Conservation (phyloP, 495 filamentous ascomycete species). For the Tuber magnatum region DNA sequence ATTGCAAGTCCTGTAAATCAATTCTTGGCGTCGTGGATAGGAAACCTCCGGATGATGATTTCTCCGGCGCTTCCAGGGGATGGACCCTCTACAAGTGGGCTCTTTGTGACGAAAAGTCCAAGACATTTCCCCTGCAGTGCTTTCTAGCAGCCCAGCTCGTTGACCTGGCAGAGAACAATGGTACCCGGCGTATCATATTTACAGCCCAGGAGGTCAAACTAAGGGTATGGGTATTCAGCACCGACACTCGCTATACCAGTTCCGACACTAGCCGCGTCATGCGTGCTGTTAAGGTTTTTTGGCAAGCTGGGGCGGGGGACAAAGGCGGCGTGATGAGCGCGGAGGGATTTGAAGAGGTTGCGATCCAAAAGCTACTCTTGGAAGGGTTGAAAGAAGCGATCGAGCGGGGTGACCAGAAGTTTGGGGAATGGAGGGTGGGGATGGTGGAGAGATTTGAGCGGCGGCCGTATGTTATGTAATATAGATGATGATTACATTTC, state of each 20-base stretch:
- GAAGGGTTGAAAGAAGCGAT: conserved; percentile 13
- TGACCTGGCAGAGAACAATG: conserved; percentile 22
- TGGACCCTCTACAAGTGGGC: conserved; percentile 40
- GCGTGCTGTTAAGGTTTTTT: conserved; percentile 37
- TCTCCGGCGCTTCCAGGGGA: background rate
- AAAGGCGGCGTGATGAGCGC: conserved; percentile 17
- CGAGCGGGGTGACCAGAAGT: conserved; percentile 5
- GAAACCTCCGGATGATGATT: conserved; percentile 8
- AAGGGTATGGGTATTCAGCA: conserved; percentile 65
- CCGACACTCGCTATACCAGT: conserved; percentile 54
- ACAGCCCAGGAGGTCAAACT: conserved; percentile 3
- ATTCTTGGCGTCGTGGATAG: conserved; percentile 25
- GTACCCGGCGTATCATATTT: conserved; percentile 21
- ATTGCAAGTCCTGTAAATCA: conserved; percentile 27
- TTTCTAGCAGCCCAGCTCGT: conserved; percentile 24
- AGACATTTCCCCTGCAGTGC: conserved; percentile 43
- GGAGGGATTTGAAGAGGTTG: conserved; percentile 32
- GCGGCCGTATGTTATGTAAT: background rate
- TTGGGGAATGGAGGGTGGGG: conserved; percentile 32
- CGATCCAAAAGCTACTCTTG: conserved; percentile 19
- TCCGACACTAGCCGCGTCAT: conserved; percentile 12
- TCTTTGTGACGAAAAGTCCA: conserved; percentile 47
- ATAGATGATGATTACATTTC: too few relatives aligned
- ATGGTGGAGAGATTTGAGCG: conserved; percentile 32
- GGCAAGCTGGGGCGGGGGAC: conserved; percentile 11